Evolutionary conservation across 257 asterid genomes (phyloP).

Genomic region (Nicotiana benthamiana): DNA sequence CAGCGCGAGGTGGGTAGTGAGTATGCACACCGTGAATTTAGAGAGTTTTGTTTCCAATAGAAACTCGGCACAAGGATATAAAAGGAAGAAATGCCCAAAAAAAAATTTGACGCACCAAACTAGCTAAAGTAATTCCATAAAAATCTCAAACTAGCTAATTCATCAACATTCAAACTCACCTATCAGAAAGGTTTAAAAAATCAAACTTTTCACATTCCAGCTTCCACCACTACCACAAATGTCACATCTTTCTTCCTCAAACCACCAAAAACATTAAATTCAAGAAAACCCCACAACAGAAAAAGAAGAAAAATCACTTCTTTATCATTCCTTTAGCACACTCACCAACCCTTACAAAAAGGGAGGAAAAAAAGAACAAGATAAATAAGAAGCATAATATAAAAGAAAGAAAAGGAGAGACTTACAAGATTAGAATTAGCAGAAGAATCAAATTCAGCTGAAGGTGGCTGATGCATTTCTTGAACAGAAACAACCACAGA

Average conservation of each 20-base stretch:
- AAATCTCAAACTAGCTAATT: neutral
- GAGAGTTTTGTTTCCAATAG: too few relatives aligned
- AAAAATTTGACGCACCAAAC: neutral
- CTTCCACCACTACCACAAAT: neutral
- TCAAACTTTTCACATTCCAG: neutral
- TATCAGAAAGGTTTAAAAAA: neutral
- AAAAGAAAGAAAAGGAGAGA: neutral
- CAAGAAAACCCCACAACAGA: neutral
- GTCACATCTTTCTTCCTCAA: neutral
- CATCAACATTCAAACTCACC: neutral
- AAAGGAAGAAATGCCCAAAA: neutral
- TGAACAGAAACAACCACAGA: neutral
- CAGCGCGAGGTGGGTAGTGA: too few relatives aligned
- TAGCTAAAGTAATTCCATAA: neutral
- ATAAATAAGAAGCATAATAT: neutral
- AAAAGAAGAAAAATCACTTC: neutral
- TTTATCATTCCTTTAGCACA: neutral
- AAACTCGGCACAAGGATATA: too few relatives aligned
- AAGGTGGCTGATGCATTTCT: constrained; percentile 5
- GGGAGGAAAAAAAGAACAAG: neutral
- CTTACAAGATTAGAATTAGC: neutral
- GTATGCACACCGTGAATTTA: too few relatives aligned
- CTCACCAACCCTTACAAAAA: neutral
- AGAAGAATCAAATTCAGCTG: constrained; percentile 7
- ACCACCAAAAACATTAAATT: neutral